Evolutionary conservation across 2,329 filamentous ascomycete genomes (phyloP).

Genomic region (Thelonectria blattea): DNA sequence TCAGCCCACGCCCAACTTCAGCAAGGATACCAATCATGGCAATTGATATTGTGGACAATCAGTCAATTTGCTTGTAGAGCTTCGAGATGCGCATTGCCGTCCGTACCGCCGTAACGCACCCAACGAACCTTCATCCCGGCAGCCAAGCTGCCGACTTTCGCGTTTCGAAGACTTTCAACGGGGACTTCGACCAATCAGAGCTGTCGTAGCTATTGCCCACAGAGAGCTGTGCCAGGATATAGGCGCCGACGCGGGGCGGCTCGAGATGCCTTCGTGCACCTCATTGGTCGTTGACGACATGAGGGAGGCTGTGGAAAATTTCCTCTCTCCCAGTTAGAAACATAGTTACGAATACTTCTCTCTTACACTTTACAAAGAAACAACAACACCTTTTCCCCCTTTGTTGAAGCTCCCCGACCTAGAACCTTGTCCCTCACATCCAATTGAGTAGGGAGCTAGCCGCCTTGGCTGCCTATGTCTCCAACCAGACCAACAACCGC

Average conservation of each 20-base stretch:
- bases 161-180: background rate
- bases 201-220: background rate
- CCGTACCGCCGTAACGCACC: no score
- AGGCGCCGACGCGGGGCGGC: conserved; percentile 20
- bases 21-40: background rate
- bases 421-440: background rate
- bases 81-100: no score
- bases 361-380: background rate
- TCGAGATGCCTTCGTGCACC: background rate
- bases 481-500: background rate
- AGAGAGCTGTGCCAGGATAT: conserved; percentile 10
- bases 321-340: background rate
- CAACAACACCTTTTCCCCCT: no score
- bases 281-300: conserved; percentile 7
- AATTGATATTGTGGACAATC: no score
- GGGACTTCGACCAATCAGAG: conserved; percentile 2
- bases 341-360: background rate
- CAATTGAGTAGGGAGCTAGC: no score
- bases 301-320: conserved; percentile 3
- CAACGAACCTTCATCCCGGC: background rate
- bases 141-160: background rate
- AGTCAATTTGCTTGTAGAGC: no score
- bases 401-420: background rate
- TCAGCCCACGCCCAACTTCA: background rate
- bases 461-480: no score